Evolutionary conservation across 805 yeast genomes (phyloP).

Genomic region (Saturnispora serradocipensis): DNA sequence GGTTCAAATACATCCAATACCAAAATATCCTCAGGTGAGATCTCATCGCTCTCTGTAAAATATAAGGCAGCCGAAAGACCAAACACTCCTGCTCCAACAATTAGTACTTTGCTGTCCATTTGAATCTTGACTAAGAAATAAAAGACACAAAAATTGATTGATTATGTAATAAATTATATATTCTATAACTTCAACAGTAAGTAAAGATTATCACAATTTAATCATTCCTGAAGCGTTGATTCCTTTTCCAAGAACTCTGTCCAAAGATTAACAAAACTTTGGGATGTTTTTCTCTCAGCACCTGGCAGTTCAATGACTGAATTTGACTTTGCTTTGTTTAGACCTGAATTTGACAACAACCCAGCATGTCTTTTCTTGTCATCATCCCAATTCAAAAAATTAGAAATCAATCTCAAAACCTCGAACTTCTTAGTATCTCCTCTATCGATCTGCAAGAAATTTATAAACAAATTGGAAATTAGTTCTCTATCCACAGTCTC

Average conservation of each 20-base stretch:
- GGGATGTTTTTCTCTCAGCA: slow-evolving; percentile 22
- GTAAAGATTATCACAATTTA: neutral
- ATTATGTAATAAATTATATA: neutral
- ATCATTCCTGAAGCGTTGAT: slow-evolving; percentile 31
- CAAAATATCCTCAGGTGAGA: slow-evolving; percentile 15
- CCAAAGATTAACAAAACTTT: slow-evolving; percentile 61
- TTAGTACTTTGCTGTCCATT: slow-evolving; percentile 6
- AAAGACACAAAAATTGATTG: neutral
- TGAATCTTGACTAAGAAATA: neutral
- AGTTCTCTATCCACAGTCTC: slow-evolving; percentile 82
- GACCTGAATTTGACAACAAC: slow-evolving; percentile 28
- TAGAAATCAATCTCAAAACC: slow-evolving; percentile 75
- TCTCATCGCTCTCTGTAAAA: slow-evolving; percentile 21
- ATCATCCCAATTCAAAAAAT: slow-evolving; percentile 83
- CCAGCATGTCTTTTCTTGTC: slow-evolving; percentile 72
- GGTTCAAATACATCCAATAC: slow-evolving; percentile 33
- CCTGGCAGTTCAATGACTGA: slow-evolving; percentile 25
- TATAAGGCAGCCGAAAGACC: slow-evolving; percentile 36
- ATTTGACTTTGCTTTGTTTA: slow-evolving; percentile 21
- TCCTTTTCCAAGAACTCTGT: slow-evolving; percentile 73
- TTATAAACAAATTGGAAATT: slow-evolving; percentile 74
- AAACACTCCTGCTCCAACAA: slow-evolving; percentile 34
- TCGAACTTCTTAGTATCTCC: slow-evolving; percentile 94
- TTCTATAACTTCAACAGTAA: neutral
- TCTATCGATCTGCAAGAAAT: slow-evolving; percentile 79